These are phyloP conservation scores for Dendrobium catenatum DNA, from an alignment of 106 monocot species.

Conservation along the genomic window DNA sequence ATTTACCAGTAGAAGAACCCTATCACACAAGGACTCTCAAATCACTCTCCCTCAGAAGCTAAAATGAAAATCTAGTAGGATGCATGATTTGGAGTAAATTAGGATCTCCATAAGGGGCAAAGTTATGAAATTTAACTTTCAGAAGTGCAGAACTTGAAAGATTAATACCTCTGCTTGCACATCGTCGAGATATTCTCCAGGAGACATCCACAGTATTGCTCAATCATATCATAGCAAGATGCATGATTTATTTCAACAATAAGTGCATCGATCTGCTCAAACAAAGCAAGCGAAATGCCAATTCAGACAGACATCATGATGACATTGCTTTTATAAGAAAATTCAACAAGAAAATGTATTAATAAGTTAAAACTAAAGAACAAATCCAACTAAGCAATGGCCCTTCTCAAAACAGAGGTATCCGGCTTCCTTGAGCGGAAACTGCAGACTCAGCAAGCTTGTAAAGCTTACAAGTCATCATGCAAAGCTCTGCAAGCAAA, in stretches of 20 bases:
- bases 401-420: too few species aligned
- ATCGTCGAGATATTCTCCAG: slow-evolving; percentile 34
- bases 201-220: slow-evolving; percentile 44
- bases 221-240: slow-evolving; percentile 74
- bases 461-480: too few species aligned
- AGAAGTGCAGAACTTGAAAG: background rate
- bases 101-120: background rate
- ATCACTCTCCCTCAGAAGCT: background rate
- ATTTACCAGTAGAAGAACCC: background rate
- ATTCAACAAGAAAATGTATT: too few species aligned
- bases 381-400: too few species aligned
- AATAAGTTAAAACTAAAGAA: too few species aligned
- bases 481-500: too few species aligned
- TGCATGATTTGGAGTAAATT: background rate
- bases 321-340: background rate
- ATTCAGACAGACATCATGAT: background rate
- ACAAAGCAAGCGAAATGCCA: background rate
- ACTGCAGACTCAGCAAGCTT: too few species aligned
- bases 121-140: background rate
- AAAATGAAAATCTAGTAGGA: too few species aligned
- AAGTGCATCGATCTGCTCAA: slow-evolving; percentile 61
- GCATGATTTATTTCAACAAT: slow-evolving; percentile 53
- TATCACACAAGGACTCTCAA: background rate
- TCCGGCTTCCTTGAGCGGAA: too few species aligned
- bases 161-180: slow-evolving; percentile 56